Conservation (phyloP, 1,284 basidiomycete species). For the Amylostereum areolatum region DNA sequence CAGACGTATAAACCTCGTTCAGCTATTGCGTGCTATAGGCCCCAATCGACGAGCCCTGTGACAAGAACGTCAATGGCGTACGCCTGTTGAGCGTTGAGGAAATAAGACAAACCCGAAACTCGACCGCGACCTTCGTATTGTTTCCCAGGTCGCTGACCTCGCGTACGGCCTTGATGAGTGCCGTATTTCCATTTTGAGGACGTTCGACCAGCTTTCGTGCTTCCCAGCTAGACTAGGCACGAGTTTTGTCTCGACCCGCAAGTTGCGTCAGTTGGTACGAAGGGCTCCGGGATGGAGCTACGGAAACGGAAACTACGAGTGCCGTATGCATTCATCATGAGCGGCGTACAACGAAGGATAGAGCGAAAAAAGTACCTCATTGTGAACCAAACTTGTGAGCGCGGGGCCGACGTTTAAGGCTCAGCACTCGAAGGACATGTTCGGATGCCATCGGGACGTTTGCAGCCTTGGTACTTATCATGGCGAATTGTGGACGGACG, state of each 20-base stretch:
- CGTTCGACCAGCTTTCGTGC: constrained; percentile 67
- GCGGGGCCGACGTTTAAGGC: constrained; percentile 52
- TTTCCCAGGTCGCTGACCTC: constrained; percentile 45
- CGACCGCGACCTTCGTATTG: constrained; percentile 46
- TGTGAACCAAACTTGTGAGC: constrained; percentile 44
- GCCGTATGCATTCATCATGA: constrained; percentile 20
- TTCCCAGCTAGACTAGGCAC: constrained; percentile 66
- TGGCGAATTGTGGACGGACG: constrained; percentile 37
- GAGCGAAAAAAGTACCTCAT: constrained; percentile 34
- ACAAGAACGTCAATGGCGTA: background rate
- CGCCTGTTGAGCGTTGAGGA: background rate
- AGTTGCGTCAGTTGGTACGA: constrained; percentile 69
- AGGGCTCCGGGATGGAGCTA: constrained; percentile 47
- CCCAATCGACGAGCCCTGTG: constrained; percentile 72
- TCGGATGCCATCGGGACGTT: constrained; percentile 41
- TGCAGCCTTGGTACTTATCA: constrained; percentile 33
- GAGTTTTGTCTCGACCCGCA: constrained; percentile 57
- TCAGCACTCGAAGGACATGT: constrained; percentile 45
- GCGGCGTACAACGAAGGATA: background rate
- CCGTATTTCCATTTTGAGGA: constrained; percentile 58
- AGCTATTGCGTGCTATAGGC: constrained; percentile 71
- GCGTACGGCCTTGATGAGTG: constrained; percentile 64
- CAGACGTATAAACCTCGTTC: constrained; percentile 71
- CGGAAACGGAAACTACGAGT: constrained; percentile 51
- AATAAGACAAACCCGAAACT: constrained; percentile 57